These are phyloP conservation scores for Dioszegia crocea DNA, from an alignment of 768 basidiomycete species.

Conservation along the genomic window DNA sequence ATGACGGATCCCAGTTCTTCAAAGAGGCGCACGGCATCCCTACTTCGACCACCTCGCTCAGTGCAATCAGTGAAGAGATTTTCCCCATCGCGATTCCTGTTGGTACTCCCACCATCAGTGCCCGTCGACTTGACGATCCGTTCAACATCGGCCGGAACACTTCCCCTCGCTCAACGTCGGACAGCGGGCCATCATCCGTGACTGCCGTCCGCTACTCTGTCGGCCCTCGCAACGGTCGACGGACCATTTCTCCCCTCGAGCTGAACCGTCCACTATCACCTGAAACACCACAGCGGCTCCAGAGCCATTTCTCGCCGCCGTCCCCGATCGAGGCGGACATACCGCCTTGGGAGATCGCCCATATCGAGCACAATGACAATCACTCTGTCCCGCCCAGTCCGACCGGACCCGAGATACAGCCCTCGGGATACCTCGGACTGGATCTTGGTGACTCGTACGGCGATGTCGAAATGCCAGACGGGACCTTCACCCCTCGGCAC, in stretches of 20 bases:
- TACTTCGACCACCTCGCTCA: too few species aligned
- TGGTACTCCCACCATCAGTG: neutral
- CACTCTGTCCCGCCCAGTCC: neutral
- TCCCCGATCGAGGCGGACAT: neutral
- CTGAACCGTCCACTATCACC: neutral
- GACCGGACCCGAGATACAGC: neutral
- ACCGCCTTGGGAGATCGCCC: neutral
- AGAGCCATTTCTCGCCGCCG: neutral
- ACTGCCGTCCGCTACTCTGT: too few species aligned
- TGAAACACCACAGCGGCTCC: neutral
- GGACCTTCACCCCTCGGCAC: neutral
- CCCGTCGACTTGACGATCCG: neutral
- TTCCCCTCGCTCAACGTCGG: too few species aligned
- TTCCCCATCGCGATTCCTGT: too few species aligned
- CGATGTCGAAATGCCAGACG: too few species aligned
- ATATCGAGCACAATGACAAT: neutral
- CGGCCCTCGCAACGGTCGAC: neutral
- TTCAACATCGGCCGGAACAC: neutral
- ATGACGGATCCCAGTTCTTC: too few species aligned
- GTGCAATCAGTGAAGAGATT: too few species aligned
- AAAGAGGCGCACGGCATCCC: too few species aligned
- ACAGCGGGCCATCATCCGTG: too few species aligned
- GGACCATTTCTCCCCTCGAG: neutral
- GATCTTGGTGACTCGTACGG: neutral
- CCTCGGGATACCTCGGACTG: neutral